phyloP scores from a whole-genome alignment of 371 early-diverging fungal genomes.

The Apophysomyces trapeziformis region DNA sequence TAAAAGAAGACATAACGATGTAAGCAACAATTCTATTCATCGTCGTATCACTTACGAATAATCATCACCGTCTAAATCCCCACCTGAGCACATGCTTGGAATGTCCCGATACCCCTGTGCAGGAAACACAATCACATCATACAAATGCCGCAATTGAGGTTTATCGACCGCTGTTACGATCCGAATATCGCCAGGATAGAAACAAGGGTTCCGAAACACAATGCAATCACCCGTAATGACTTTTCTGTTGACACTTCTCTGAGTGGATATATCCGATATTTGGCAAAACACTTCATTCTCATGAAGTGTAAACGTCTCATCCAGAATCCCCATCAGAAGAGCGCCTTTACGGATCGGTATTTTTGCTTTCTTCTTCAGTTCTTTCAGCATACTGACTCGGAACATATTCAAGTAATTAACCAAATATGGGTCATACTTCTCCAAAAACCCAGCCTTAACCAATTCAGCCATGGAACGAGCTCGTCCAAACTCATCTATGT shows the following conservation, averaged over 20 bases:
- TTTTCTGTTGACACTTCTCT: slow-evolving; percentile 22
- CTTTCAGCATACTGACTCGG: slow-evolving; percentile 51
- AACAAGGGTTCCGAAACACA: slow-evolving; percentile 67
- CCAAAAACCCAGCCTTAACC: slow-evolving; percentile 54
- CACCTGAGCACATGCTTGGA: slow-evolving; percentile 76
- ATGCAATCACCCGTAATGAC: slow-evolving; percentile 53
- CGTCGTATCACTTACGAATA: slow-evolving; percentile 37
- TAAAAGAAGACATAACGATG: slow-evolving; percentile 13
- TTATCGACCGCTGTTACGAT: slow-evolving; percentile 66
- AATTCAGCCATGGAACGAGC: slow-evolving; percentile 40
- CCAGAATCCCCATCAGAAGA: slow-evolving; percentile 72
- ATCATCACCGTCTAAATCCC: slow-evolving; percentile 82
- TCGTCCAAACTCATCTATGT: slow-evolving; percentile 49
- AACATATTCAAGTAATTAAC: slow-evolving; percentile 52
- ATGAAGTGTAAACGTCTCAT: slow-evolving; percentile 69
- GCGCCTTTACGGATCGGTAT: slow-evolving; percentile 64
- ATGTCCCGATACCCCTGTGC: slow-evolving; percentile 67
- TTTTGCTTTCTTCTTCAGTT: slow-evolving; percentile 60
- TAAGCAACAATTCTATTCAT: not conserved
- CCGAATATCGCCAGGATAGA: slow-evolving; percentile 82
- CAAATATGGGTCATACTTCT: slow-evolving; percentile 55
- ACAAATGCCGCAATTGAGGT: slow-evolving; percentile 56
- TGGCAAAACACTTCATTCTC: slow-evolving; percentile 71
- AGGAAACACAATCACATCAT: slow-evolving; percentile 81
- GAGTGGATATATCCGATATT: slow-evolving; percentile 22